Evolutionary conservation across 1,284 basidiomycete genomes (phyloP).

Genomic region (Psilocybe mexicana): DNA sequence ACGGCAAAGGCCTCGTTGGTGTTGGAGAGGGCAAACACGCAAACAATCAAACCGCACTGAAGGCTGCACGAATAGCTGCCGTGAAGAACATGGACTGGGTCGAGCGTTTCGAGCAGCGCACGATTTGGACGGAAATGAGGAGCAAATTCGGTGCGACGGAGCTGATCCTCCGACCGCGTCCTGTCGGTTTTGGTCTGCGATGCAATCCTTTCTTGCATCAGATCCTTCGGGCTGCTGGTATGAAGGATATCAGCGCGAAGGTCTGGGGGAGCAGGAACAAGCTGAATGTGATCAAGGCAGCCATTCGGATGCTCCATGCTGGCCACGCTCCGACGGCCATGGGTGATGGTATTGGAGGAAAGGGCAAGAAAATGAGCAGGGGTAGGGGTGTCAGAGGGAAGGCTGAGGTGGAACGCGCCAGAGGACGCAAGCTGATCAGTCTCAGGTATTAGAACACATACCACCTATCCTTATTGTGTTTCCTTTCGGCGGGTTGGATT

Average conservation of each 20-base stretch:
- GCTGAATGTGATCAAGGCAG: conserved; percentile 55
- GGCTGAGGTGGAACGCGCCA: conserved; percentile 67
- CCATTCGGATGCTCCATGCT: conserved; percentile 66
- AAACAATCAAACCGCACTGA: conserved; percentile 64
- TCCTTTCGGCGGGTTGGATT: neutral
- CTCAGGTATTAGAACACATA: conserved; percentile 38
- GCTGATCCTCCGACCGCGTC: conserved; percentile 84
- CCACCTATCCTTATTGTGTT: neutral
- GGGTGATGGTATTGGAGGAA: conserved; percentile 77
- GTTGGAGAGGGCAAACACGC: conserved; percentile 85
- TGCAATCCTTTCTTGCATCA: conserved; percentile 90
- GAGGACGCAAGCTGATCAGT: conserved; percentile 67
- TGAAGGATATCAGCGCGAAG: conserved; percentile 93
- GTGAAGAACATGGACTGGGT: conserved; percentile 89
- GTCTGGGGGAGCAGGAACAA: conserved; percentile 92
- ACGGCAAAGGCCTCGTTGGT: conserved; percentile 87
- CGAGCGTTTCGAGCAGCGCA: conserved; percentile 86
- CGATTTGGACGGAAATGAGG: conserved; percentile 86
- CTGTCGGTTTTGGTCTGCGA: conserved; percentile 91
- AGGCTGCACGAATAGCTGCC: conserved; percentile 66
- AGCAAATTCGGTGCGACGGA: conserved; percentile 86
- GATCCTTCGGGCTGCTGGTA: conserved; percentile 89
- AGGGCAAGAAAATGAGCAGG: conserved; percentile 65
- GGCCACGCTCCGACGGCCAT: conserved; percentile 74
- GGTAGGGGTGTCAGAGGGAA: conserved; percentile 67